Evolutionary conservation across 371 early-diverging fungal genomes (phyloP).

Genomic region (Mortierella sp.): DNA sequence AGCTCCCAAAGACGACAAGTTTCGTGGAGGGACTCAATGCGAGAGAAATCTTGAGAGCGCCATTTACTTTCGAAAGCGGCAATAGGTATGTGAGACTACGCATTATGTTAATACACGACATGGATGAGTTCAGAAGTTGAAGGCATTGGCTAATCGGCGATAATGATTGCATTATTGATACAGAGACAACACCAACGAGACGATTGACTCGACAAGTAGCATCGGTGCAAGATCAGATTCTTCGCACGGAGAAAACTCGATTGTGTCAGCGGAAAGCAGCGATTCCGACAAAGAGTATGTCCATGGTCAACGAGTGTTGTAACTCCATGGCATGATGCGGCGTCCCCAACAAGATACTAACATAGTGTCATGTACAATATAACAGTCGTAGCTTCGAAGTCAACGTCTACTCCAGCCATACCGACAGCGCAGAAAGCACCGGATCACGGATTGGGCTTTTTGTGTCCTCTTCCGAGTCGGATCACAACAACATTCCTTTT

Average conservation of each 20-base stretch:
- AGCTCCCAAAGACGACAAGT: conserved; percentile 43
- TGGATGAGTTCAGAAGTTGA: no score
- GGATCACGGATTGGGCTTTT: conserved; percentile 9
- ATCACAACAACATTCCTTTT: conserved; percentile 17
- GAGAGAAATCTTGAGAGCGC: conserved; percentile 1
- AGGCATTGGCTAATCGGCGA: no score
- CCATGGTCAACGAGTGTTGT: not conserved
- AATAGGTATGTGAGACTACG: conserved; percentile 9
- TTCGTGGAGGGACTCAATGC: conserved; percentile 36
- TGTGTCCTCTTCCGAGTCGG: conserved; percentile 4
- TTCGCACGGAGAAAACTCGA: conserved; percentile 14
- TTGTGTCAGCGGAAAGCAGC: conserved; percentile 23
- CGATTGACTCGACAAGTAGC: conserved; percentile 10
- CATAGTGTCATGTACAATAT: no score
- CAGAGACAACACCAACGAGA: conserved; percentile 7
- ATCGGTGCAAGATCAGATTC: not conserved
- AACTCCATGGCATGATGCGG: no score
- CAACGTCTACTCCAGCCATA: conserved; percentile 19
- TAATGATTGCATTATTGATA: not conserved
- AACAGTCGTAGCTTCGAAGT: conserved; percentile 50
- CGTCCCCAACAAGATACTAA: no score
- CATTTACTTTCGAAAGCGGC: conserved; percentile 20
- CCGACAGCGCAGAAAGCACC: conserved; percentile 36
- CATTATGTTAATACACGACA: no score
- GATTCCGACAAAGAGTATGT: conserved; percentile 48